Conservation (phyloP, 2,329 filamentous ascomycete genomes). For the Diaporthe humulicola region DNA sequence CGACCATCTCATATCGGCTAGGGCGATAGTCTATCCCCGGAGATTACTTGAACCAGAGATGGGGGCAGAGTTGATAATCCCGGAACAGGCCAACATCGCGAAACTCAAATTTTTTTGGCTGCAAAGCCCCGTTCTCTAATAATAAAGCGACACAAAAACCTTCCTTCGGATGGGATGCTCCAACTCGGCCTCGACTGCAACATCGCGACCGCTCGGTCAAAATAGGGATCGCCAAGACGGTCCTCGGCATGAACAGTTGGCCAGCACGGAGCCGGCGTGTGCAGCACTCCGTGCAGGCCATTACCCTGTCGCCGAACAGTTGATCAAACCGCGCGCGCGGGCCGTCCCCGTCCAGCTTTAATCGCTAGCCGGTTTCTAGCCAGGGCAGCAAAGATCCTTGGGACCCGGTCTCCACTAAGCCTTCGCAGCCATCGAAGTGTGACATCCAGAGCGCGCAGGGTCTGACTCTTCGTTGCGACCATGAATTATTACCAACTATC, state of each 20-base stretch:
- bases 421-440: neutral
- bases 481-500: neutral
- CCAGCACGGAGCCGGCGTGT: slow-evolving; percentile 25
- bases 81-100: slow-evolving; percentile 37
- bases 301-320: slow-evolving; percentile 33
- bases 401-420: neutral
- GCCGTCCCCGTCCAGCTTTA: slow-evolving; percentile 34
- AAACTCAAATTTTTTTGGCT: slow-evolving; percentile 29
- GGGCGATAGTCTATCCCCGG: slow-evolving; percentile 38
- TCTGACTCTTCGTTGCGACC: neutral
- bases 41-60: slow-evolving; percentile 39
- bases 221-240: slow-evolving; percentile 33
- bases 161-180: neutral
- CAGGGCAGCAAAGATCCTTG: slow-evolving; percentile 14
- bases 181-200: slow-evolving; percentile 17
- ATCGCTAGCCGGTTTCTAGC: slow-evolving; percentile 21
- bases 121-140: neutral
- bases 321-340: slow-evolving; percentile 34
- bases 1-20: slow-evolving; percentile 38
- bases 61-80: slow-evolving; percentile 12
- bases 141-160: slow-evolving; percentile 24
- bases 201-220: slow-evolving; percentile 13
- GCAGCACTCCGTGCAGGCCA: slow-evolving; percentile 26
- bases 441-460: neutral
- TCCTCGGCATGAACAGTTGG: slow-evolving; percentile 37